These are phyloP conservation scores for Zizania latifolia DNA, from an alignment of 176 grass and related monocot genomes.

Conservation along the genomic window DNA sequence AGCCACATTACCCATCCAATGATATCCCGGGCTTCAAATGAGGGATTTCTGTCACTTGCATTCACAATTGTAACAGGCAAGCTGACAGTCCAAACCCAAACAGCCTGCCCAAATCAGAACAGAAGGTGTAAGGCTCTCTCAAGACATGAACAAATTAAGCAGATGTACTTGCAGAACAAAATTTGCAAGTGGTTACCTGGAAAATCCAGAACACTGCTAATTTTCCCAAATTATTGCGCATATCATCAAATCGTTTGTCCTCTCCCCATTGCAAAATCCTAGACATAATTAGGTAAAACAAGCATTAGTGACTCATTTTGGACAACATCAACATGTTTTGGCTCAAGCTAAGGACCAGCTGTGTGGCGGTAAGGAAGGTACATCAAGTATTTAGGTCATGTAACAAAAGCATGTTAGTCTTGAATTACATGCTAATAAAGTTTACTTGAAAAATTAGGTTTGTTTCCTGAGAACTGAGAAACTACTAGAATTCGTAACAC, in stretches of 20 bases:
- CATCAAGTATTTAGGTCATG: not conserved
- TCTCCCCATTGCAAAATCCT: slow-evolving; percentile 96
- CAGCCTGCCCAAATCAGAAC: slow-evolving; percentile 44
- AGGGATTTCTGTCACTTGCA: slow-evolving; percentile 59
- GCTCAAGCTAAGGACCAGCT: not conserved
- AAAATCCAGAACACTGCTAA: slow-evolving; percentile 83
- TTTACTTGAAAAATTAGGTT: not conserved
- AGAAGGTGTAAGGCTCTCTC: slow-evolving; percentile 10
- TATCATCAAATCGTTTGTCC: slow-evolving; percentile 76
- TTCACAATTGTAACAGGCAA: slow-evolving; percentile 91
- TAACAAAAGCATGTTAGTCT: not conserved
- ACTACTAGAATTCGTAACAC: not conserved
- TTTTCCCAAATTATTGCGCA: slow-evolving; percentile 71
- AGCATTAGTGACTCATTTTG: not conserved
- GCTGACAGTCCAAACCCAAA: slow-evolving; percentile 93
- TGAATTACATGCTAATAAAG: not conserved
- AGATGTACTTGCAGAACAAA: slow-evolving; percentile 7
- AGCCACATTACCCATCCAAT: slow-evolving; percentile 96
- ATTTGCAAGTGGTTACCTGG: slow-evolving; percentile 48
- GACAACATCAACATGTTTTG: not conserved
- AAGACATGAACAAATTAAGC: not conserved
- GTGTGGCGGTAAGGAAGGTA: not conserved
- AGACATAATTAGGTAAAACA: slow-evolving; percentile 14
- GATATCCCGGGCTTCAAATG: slow-evolving; percentile 65
- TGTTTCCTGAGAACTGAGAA: not conserved